A percentile compares a stretch with the other conserved stretches of the same genome.
Evolutionary conservation across 257 asterid genomes (phyloP).

Genomic region (Gentiana dahurica): DNA sequence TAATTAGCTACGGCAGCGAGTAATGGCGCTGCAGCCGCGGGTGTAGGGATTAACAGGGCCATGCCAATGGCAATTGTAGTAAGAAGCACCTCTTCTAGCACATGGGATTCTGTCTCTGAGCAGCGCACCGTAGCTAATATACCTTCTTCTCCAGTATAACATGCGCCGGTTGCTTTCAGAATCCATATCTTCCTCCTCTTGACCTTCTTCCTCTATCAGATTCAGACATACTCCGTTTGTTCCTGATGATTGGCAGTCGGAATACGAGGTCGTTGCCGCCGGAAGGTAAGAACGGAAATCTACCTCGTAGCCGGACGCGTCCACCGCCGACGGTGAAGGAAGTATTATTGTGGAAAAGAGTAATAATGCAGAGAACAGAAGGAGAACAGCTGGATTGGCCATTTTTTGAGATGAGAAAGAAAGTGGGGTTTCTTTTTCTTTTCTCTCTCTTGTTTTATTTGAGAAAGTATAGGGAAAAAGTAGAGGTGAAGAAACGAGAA

Average conservation of each 20-base stretch:
- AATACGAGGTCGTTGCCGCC: constrained; percentile 1
- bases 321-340: background rate
- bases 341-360: background rate
- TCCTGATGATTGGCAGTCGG: background rate
- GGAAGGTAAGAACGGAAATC: background rate
- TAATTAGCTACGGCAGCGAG: constrained; percentile 16
- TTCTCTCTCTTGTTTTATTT: no score
- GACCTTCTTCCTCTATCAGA: background rate
- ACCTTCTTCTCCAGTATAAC: constrained; percentile 17
- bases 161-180: constrained; percentile 37
- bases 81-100: constrained; percentile 14
- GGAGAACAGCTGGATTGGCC: constrained; percentile 4
- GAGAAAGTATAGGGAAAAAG: no score
- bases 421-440: no score
- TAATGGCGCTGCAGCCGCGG: constrained; percentile 17
- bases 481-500: no score
- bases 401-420: background rate
- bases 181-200: constrained; percentile 30
- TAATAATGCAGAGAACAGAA: background rate
- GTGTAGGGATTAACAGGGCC: constrained; percentile 13
- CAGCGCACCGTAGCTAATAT: constrained; percentile 46
- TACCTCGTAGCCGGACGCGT: background rate
- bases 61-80: constrained; percentile 18
- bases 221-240: constrained; percentile 3
- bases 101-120: constrained; percentile 33